phyloP scores from a whole-genome alignment of 805 yeast genomes.

The Candida ficus region DNA sequence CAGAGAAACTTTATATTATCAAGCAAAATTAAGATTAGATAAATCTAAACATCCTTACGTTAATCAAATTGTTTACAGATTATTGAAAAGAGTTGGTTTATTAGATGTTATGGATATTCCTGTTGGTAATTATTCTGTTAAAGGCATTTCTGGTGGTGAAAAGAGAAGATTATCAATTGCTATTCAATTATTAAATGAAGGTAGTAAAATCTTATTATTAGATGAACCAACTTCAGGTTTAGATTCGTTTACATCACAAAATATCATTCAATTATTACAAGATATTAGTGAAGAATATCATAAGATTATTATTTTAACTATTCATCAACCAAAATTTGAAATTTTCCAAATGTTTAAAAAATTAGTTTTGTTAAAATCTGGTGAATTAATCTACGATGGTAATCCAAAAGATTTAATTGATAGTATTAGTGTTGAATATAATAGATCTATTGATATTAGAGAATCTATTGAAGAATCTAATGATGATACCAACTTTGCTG shows the following conservation, averaged over 20 bases:
- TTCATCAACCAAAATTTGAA: conserved; percentile 79
- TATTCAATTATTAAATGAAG: conserved; percentile 66
- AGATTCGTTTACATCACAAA: conserved; percentile 71
- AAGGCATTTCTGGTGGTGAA: conserved; percentile 76
- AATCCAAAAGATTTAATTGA: conserved; percentile 36
- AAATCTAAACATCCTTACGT: conserved; percentile 38
- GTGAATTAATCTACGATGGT: conserved; percentile 55
- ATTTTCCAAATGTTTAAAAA: conserved; percentile 61
- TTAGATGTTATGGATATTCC: conserved; percentile 29
- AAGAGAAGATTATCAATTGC: conserved; percentile 81
- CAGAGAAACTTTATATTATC: conserved; percentile 65
- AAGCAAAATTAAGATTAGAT: conserved; percentile 65
- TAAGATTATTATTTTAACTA: conserved; percentile 67
- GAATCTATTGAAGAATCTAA: conserved; percentile 13
- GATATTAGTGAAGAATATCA: conserved; percentile 48
- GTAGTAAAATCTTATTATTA: conserved; percentile 55
- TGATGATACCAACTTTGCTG: conserved; percentile 61
- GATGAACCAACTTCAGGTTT: conserved; percentile 92
- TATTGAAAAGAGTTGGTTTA: conserved; percentile 65
- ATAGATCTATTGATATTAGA: conserved; percentile 8
- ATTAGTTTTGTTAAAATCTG: conserved; percentile 51
- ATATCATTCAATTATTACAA: conserved; percentile 57
- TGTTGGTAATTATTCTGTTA: conserved; percentile 52
- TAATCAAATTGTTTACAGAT: conserved; percentile 40
- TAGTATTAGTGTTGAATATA: conserved; percentile 34